phyloP scores from a whole-genome alignment of 2,329 filamentous ascomycete species.

The Aspergillus hiratsukae region DNA sequence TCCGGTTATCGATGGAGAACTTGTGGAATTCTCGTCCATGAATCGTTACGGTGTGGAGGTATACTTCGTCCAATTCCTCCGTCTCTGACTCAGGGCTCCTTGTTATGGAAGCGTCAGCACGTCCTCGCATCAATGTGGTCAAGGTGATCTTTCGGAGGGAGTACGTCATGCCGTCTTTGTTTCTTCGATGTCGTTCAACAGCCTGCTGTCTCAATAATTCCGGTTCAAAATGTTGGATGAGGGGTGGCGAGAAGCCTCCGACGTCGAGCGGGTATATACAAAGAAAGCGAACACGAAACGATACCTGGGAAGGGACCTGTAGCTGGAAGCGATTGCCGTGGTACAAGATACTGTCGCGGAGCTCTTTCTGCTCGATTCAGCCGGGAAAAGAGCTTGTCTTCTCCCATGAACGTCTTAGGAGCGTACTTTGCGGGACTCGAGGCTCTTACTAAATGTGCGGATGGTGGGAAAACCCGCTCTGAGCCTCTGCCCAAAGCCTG shows the following conservation, averaged over 20 bases:
- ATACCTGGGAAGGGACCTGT: conserved; percentile 16
- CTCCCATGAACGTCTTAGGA: conserved; percentile 18
- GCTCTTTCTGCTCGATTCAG: conserved; percentile 18
- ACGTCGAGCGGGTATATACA: conserved; percentile 5
- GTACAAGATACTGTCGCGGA: conserved; percentile 12
- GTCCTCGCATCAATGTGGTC: conserved; percentile 7
- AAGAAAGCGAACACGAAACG: conserved; percentile 12
- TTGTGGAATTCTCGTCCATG: conserved; percentile 64
- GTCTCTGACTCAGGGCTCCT: conserved; percentile 46
- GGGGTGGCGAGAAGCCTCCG: conserved; percentile 6
- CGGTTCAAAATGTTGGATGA: not conserved
- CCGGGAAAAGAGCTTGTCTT: conserved; percentile 19
- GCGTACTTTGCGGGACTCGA: conserved; percentile 25
- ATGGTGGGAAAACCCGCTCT: conserved; percentile 17
- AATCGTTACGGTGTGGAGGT: conserved; percentile 56
- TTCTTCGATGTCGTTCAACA: not conserved
- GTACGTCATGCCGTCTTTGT: conserved; percentile 28
- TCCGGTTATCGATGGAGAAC: conserved; percentile 60
- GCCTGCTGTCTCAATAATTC: not conserved
- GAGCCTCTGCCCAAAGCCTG: conserved; percentile 12
- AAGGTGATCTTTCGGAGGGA: conserved; percentile 7
- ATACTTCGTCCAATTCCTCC: conserved; percentile 52
- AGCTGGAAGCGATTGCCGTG: conserved; percentile 25
- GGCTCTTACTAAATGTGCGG: conserved; percentile 25
- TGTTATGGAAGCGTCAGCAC: conserved; percentile 23